Base-by-base conservation (phyloP, 306 rosid genomes). In the Pterocarpus macrocarpus region DNA sequence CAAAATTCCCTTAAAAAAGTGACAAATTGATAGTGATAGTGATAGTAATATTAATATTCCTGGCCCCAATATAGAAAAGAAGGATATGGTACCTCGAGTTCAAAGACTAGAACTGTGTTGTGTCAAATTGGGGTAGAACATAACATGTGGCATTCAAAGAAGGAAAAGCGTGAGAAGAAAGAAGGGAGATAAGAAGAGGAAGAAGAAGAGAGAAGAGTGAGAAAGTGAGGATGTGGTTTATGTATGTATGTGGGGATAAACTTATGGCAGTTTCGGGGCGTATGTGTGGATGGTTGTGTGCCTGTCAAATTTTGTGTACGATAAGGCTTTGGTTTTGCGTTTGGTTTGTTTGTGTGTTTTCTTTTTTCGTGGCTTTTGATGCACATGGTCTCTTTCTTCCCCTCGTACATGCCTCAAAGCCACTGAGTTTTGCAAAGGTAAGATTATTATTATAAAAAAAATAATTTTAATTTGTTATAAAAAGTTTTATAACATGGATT, bases 231-330 rank as follows among this genome's bases (percentile, higher is more conserved):
- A 55, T 49, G 62, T 78, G 72, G 32, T 28, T 57, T 76, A 85
- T 85, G 93, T 80, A 79, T 79, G 73, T 71, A 64, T 22, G 75
- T 41, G 67, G 80, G 63, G 91, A 87, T 91, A 84, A 88, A 64
- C 75, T 83, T 81, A 7, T 70, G 85, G 77, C 61, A 66, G 73
- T 73, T 74, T 77, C 8, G 75, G 50, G 57, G 45, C 72, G 81
- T 47, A 7, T 69, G 87, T 88, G 98, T 92, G 98, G 98, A 86
- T 80, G 66, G 50, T 82, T 88, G 80, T 88, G 79, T 66, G 86
- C 92, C 97, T 87, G 78, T 75, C 92, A 83, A 85, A 85, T 66
- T 81, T 44, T 76, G 45, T 50, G 58, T 58, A 49, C 16, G 92
- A 89, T 86, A 89, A 89, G 84, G 88, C 85, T 72, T 61, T 64